Evolutionary conservation across 108 stramenopile species (phyloP).

Genomic region (Cyclotella distinguenda): DNA sequence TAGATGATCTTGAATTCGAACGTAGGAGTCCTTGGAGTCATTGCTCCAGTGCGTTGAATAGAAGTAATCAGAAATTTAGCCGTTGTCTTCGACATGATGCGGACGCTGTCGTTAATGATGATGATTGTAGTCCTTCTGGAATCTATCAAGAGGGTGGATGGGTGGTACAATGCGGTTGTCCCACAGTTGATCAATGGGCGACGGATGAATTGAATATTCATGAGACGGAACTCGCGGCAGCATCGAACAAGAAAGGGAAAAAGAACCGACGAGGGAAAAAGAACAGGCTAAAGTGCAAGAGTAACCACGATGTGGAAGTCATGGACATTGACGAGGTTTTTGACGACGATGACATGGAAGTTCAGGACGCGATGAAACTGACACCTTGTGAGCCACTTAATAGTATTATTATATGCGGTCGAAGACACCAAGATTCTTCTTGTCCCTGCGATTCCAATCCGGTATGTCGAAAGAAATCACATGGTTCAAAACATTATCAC

Average conservation of each 20-base stretch:
- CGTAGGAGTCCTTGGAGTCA: no score
- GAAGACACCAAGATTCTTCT: background rate
- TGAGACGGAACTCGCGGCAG: slow-evolving; percentile 8
- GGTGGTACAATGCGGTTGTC: slow-evolving; percentile 26
- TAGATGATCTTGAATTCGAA: no score
- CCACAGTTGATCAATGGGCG: slow-evolving; percentile 34
- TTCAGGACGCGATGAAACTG: background rate
- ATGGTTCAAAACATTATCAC: background rate
- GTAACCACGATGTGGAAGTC: slow-evolving; percentile 5
- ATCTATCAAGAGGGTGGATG: no score
- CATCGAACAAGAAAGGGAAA: slow-evolving; percentile 31
- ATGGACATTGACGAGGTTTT: background rate
- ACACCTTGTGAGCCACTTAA: no score
- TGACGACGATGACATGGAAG: background rate
- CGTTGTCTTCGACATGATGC: no score
- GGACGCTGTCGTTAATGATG: no score
- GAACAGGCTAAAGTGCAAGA: background rate
- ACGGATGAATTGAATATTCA: slow-evolving; percentile 13
- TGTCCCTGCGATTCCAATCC: slow-evolving; percentile 67
- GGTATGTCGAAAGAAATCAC: no score
- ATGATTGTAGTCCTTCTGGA: background rate
- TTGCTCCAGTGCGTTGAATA: no score
- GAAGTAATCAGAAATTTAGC: no score
- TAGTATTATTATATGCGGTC: slow-evolving; percentile 19
- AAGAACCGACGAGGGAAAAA: slow-evolving; percentile 26